These are phyloP conservation scores for Trypanosoma congolense DNA, from an alignment of 208 protist genomes.

Conservation along the genomic window DNA sequence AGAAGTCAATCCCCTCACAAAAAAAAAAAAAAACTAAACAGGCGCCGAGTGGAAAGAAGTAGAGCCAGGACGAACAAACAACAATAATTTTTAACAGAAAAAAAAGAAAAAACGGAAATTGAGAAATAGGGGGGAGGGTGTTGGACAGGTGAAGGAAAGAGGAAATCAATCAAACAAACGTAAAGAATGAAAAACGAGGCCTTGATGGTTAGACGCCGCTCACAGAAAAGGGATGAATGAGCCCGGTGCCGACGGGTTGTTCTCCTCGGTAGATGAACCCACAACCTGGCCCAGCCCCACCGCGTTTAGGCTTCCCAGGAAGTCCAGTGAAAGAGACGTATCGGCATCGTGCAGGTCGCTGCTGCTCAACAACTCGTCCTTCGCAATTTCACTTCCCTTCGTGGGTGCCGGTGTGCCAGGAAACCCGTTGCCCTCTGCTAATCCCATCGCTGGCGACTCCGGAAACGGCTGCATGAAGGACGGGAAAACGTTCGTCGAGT, in stretches of 20 bases:
- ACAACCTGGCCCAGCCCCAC: neutral
- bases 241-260: neutral
- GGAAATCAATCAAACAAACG: neutral
- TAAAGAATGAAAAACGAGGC: neutral
- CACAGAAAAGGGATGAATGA: neutral
- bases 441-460: too few relatives aligned
- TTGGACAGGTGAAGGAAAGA: neutral
- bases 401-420: too few relatives aligned
- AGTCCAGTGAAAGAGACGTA: neutral
- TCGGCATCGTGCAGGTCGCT: neutral
- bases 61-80: too few relatives aligned
- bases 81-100: too few relatives aligned
- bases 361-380: too few relatives aligned
- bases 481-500: neutral
- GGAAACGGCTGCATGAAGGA: neutral
- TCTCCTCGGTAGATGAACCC: neutral
- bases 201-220: neutral
- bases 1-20: too few relatives aligned
- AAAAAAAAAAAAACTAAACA: too few relatives aligned
- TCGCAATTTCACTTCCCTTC: too few relatives aligned
- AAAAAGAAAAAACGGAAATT: constrained; percentile 1
- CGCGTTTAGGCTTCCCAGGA: neutral
- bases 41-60: too few relatives aligned
- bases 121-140: neutral
- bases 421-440: neutral